Evolutionary conservation across 768 basidiomycete species (phyloP), one percentile per base, ranked within the genome.

Genomic region (Cystobasidium onofrii): DNA sequence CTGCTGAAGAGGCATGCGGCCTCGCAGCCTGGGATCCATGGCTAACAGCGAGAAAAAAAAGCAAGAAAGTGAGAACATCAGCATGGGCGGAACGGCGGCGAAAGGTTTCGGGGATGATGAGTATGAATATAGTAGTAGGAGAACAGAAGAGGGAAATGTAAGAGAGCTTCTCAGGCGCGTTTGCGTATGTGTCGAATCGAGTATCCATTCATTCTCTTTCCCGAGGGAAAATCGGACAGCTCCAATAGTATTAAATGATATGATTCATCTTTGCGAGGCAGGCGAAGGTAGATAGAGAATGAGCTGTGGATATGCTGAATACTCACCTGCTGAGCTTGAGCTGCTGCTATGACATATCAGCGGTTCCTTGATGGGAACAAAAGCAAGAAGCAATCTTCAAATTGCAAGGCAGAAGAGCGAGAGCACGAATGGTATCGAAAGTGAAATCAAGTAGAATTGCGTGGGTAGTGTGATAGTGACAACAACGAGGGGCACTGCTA

Each of bases 1-100:
- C 20, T 46, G 66, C n/a, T 23, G 52, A 15, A 13, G 69, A 36
- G 69, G 52, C 31, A 20, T 20, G 29, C 69, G 52, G 15, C 36
- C 69, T 55, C 69, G 69, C 41, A 71, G 41, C 20, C 69, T 55
- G 9, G 69, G 69, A 44, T 71, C 69, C 69, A 71, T 64, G 63
- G 39, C 39, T 36, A 31, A 10, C 54, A 23, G 20, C 7, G 63
- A 39, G 17, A n/a, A 29, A 46, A 27, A 23, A 46, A 7, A 10
- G 29, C 15, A n/a, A 67, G 7, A 46, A 9, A 46, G 23, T 20
- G 46, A 23, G 1, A 46, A 2, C 2, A 33, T 67, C 44, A 67
- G 65, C 50, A 46, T n/a, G 12, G 25, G 23, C 43, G 18, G 46
- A 20, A 67, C 4, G 15, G 17, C 7, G 18, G 41, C 12, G 29